These are phyloP conservation scores for Venturia carpophila DNA, from an alignment of 2,329 filamentous ascomycete genomes.

Conservation along the genomic window DNA sequence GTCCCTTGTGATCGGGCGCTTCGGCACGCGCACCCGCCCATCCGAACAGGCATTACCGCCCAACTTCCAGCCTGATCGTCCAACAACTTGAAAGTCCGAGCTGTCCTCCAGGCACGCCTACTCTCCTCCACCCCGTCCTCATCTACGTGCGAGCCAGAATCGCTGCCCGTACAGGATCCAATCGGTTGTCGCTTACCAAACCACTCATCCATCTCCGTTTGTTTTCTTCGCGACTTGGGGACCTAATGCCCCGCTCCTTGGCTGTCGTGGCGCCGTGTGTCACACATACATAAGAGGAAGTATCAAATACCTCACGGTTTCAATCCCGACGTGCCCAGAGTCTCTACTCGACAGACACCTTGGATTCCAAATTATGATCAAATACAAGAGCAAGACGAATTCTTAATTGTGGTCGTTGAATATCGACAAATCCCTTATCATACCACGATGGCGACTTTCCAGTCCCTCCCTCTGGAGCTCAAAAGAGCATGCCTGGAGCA, in stretches of 20 bases:
- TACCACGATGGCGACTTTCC: background rate
- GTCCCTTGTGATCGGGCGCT: background rate
- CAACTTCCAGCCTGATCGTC: background rate
- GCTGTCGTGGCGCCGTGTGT: background rate
- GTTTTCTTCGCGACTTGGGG: background rate
- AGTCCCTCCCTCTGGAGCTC: background rate
- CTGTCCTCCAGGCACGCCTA: background rate
- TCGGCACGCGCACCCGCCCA: background rate
- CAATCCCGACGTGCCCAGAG: background rate
- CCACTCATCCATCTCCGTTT: background rate
- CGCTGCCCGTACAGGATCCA: background rate
- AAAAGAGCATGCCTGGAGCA: slow-evolving; percentile 7
- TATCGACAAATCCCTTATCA: too few relatives aligned
- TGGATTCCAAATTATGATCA: background rate
- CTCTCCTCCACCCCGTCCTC: background rate
- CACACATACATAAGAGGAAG: background rate
- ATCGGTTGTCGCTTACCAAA: too few relatives aligned
- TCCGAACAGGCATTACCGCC: background rate
- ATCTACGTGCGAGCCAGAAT: background rate
- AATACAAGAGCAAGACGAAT: background rate
- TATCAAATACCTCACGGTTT: background rate
- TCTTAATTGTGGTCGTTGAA: background rate
- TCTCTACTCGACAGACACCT: background rate
- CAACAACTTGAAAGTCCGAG: background rate
- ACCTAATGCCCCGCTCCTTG: background rate